Evolutionary conservation across 1,284 basidiomycete species (phyloP), one percentile per base, ranked within the genome.

Genomic region (Ceratobasidium sp.): DNA sequence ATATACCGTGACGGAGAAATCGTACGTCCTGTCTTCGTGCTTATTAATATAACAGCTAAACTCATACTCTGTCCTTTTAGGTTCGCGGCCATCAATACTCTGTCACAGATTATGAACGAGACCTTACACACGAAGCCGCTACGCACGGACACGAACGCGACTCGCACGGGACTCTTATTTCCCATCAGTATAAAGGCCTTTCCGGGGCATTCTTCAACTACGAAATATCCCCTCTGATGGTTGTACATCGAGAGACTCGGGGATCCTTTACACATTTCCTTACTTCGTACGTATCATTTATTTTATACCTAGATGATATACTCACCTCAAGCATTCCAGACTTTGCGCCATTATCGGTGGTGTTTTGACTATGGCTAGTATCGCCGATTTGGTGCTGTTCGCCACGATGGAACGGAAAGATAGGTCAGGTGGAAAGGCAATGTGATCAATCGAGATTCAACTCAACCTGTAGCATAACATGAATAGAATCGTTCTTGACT

Each of bases 251-350:
- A 20, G 97, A 98, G 84, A 93, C 90, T 56, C 90, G 96, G 78
- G 96, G 98, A 86, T 95, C 95, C 0, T 97, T 99, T 84, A 96
- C 97, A 5, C 98, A 99, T 86, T 99, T 99, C 89, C 86, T 99
- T 53, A 98, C 97, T 51, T 97, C 96, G 94, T 97, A 82, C 84
- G 95, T 90, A n/a, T 40, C n/a, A n/a, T n/a, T n/a, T n/a, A n/a
- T n/a, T n/a, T n/a, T n/a, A n/a, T n/a, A n/a, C n/a, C n/a, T n/a
- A n/a, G n/a, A n/a, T n/a, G n/a, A n/a, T n/a, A n/a, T n/a, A n/a
- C n/a, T n/a, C n/a, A n/a, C n/a, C n/a, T n/a, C n/a, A n/a, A n/a
- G n/a, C n/a, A n/a, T n/a, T n/a, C n/a, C n/a, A n/a, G n/a, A n/a
- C n/a, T n/a, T n/a, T n/a, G n/a, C n/a, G n/a, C n/a, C n/a, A n/a